These are phyloP conservation scores for Adansonia rubrostipa DNA, from an alignment of 441 rosid genomes.

Conservation along the genomic window DNA sequence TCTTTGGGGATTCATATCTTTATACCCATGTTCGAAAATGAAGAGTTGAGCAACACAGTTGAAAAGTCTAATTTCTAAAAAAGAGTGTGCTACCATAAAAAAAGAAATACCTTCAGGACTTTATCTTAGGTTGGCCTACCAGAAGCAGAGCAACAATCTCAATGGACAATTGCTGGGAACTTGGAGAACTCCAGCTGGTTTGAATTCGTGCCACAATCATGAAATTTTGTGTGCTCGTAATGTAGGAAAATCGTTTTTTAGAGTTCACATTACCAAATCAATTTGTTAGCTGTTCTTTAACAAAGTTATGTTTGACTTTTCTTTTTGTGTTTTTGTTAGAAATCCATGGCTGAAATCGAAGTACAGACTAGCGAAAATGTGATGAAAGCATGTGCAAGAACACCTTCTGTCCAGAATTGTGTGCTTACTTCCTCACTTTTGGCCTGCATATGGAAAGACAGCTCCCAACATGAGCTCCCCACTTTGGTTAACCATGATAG, in stretches of 20 bases:
- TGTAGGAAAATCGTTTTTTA: not conserved
- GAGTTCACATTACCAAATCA: not conserved
- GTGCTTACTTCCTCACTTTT: conserved; percentile 84
- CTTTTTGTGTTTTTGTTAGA: not conserved
- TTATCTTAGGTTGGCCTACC: not conserved
- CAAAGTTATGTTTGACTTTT: not conserved
- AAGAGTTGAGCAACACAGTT: not conserved
- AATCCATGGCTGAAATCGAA: conserved; percentile 76
- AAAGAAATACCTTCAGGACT: not conserved
- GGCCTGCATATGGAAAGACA: conserved; percentile 73
- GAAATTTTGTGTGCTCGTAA: not conserved
- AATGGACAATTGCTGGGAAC: not conserved
- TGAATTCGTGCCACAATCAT: not conserved
- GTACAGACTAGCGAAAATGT: conserved; percentile 70
- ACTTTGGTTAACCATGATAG: conserved; percentile 59
- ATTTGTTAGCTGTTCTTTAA: not conserved
- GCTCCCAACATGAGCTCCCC: conserved; percentile 34
- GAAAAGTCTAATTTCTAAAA: not conserved
- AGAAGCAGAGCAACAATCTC: not conserved
- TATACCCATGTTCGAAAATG: too few species aligned
- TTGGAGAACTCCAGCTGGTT: not conserved
- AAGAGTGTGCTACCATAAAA: not conserved
- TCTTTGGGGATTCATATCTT: too few species aligned
- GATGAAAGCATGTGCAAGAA: conserved; percentile 75
- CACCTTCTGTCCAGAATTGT: conserved; percentile 69